Evolutionary conservation across 371 early-diverging fungal genomes (phyloP), one percentile per base, ranked within the genome.

Genomic region (Apophysomyces ossiformis): DNA sequence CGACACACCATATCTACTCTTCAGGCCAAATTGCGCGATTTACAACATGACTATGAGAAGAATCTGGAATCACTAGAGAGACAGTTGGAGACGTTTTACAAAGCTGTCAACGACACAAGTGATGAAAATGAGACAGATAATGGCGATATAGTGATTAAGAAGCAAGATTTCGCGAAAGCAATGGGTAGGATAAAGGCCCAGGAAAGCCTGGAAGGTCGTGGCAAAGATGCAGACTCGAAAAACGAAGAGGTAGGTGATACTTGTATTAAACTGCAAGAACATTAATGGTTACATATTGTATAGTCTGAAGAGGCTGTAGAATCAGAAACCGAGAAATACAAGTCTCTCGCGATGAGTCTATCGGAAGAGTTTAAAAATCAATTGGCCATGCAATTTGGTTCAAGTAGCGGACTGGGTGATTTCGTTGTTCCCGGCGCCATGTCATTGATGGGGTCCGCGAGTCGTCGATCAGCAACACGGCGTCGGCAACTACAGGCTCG

Each of bases 1-100:
- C 87, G 92, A 1, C 90, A 92, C 47, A 94, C 92, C 0, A 90
- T 94, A 37, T 82, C 89, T 38, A 89, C 92, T 15, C 74, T 94
- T 26, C 92, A 94, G 70, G 75, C 78, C 18, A 89, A 91, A 63
- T 71, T 92, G 58, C 85, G 82, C 63, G 90, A 92, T 62, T 69
- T 89, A 0, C 88, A 90, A 36, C 78, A 82, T 37, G 87, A 90
- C 57, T 89, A 90, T 41, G 81, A 89, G 46, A 79, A 78, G 44
- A 92, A 91, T 64, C 71, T 93, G 37, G 82, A 85, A 12, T 77
- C 83, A 7, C 85, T 92, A 76, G 92, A 92, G 63, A 78, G 86
- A 38, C 89, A 94, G 67, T 69, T 93, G 41, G 90, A 91, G 58
- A 86, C 90, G 60, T 82, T 92, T 38, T 83, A 87, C 50, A 84